phyloP scores from a whole-genome alignment of 768 basidiomycete genomes.

The Lentinus brumalis region DNA sequence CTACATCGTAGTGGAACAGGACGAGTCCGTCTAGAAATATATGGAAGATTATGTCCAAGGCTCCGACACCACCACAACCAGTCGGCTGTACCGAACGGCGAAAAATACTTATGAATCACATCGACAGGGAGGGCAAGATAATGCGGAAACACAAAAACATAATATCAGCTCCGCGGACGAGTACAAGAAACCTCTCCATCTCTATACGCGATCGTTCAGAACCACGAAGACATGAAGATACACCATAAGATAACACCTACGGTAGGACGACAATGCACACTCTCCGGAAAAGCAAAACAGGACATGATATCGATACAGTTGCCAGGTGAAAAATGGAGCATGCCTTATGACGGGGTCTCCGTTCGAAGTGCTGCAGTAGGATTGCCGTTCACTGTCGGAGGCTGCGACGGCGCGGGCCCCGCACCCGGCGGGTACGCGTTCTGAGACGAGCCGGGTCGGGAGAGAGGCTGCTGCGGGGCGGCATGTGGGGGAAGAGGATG shows the following conservation, averaged over 20 bases:
- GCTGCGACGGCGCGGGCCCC: conserved; percentile 14
- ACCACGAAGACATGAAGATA: conserved; percentile 3
- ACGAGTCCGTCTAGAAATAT: conserved; percentile 21
- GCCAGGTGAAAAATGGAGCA: neutral
- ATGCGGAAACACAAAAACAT: conserved; percentile 5
- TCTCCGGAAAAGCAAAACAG: conserved; percentile 5
- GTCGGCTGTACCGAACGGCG: conserved; percentile 8
- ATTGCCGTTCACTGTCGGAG: conserved; percentile 31
- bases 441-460: conserved; percentile 59
- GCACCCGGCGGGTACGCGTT: conserved; percentile 51
- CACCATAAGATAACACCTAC: conserved; percentile 10
- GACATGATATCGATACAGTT: conserved; percentile 20
- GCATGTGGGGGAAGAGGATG: conserved; percentile 36
- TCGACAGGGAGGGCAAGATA: neutral
- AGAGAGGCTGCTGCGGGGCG: conserved; percentile 40
- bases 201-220: conserved; percentile 9
- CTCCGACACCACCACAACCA: neutral
- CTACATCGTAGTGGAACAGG: conserved; percentile 15
- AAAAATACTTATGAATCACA: conserved; percentile 10
- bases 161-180: conserved; percentile 2
- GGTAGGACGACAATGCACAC: conserved; percentile 3
- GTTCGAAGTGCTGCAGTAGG: conserved; percentile 21
- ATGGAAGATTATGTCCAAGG: conserved; percentile 16
- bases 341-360: conserved; percentile 27
- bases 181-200: conserved; percentile 9